Conservation (phyloP, 2,329 filamentous ascomycete species). For the Blastomyces gilchristii region DNA sequence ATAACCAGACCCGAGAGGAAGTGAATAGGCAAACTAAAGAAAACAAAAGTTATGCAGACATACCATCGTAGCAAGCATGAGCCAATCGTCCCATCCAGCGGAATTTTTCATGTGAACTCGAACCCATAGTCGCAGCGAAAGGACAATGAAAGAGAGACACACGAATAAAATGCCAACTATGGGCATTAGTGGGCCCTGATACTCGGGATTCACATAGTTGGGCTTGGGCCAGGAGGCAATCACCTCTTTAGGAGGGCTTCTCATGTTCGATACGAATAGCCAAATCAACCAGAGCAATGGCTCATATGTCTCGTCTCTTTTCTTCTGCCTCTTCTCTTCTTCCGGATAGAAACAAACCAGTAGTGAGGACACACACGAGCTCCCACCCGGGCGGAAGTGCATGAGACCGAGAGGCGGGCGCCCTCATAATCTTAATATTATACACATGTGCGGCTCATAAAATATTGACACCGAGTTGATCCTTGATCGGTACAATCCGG, state of each 20-base stretch:
- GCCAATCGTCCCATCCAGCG: slow-evolving; percentile 17
- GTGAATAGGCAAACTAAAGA: not conserved
- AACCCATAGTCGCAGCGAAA: slow-evolving; percentile 17
- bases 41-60: not conserved
- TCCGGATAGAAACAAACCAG: not conserved
- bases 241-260: slow-evolving; percentile 15
- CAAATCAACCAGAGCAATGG: not conserved
- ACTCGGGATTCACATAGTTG: slow-evolving; percentile 24
- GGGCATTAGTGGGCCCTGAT: slow-evolving; percentile 19
- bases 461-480: not conserved
- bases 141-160: slow-evolving; percentile 17
- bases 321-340: not conserved
- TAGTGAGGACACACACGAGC: not conserved
- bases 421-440: not conserved
- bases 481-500: not conserved
- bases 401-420: not conserved
- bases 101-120: slow-evolving; percentile 15
- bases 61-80: slow-evolving; percentile 17
- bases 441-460: not conserved
- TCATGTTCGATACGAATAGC: slow-evolving; percentile 10
- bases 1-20: not conserved
- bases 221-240: slow-evolving; percentile 22
- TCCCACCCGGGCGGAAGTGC: not conserved
- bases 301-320: not conserved
- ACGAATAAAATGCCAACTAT: slow-evolving; percentile 20